phyloP scores from a whole-genome alignment of 768 basidiomycete genomes.

The Mycena crocata region DNA sequence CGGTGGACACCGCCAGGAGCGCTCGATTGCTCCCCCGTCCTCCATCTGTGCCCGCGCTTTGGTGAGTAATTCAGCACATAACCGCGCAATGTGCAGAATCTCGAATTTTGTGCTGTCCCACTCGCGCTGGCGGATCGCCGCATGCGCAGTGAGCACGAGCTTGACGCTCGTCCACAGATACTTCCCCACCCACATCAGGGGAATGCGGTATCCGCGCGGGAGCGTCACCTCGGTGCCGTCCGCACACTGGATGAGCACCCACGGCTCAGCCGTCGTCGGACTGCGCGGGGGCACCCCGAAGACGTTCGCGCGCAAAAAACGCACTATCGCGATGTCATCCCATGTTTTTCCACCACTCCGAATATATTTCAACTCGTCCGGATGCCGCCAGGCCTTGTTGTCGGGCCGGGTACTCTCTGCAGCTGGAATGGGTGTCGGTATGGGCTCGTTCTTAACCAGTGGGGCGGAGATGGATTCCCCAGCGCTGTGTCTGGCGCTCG shows the following conservation, averaged over 20 bases:
- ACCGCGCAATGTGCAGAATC: slow-evolving; percentile 55
- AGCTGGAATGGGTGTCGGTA: not conserved
- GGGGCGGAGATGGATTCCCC: slow-evolving; percentile 16
- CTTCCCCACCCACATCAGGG: slow-evolving; percentile 58
- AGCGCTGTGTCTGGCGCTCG: slow-evolving; percentile 13
- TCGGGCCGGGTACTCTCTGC: not conserved
- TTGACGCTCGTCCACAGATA: slow-evolving; percentile 57
- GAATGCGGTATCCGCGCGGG: slow-evolving; percentile 55
- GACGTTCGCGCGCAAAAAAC: slow-evolving; percentile 46
- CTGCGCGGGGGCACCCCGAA: slow-evolving; percentile 51
- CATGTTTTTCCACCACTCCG: slow-evolving; percentile 19
- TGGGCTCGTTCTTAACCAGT: slow-evolving; percentile 9
- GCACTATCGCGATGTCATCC: slow-evolving; percentile 44
- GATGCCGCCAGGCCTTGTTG: slow-evolving; percentile 47
- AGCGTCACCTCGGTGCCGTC: slow-evolving; percentile 38
- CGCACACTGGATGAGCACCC: slow-evolving; percentile 29
- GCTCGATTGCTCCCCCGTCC: slow-evolving; percentile 42
- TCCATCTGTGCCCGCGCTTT: slow-evolving; percentile 46
- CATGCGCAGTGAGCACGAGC: slow-evolving; percentile 50
- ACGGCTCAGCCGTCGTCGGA: slow-evolving; percentile 29
- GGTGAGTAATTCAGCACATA: slow-evolving; percentile 50
- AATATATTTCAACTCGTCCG: slow-evolving; percentile 53
- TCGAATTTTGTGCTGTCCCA: slow-evolving; percentile 57
- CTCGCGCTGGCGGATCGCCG: slow-evolving; percentile 44
- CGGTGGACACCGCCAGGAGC: slow-evolving; percentile 51